Evolutionary conservation across 371 early-diverging fungal species (phyloP).

Genomic region (Mucor ambiguus): DNA sequence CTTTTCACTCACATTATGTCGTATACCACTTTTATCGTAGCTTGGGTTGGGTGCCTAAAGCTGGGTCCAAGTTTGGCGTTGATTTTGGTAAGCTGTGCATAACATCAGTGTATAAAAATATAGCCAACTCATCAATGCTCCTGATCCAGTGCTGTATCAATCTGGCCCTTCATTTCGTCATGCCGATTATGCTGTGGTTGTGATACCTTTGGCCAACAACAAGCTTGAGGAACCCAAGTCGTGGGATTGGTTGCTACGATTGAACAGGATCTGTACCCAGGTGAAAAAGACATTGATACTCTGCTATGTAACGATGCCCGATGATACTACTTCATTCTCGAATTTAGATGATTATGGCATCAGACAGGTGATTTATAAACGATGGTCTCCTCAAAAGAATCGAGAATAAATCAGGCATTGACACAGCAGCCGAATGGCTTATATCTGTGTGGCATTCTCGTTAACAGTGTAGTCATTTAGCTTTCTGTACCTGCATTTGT

Average conservation of each 20-base stretch:
- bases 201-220: constrained; percentile 23
- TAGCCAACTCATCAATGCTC: constrained; percentile 22
- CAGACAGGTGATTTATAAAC: constrained; percentile 52
- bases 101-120: neutral
- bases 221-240: constrained; percentile 21
- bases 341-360: constrained; percentile 39
- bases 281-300: constrained; percentile 63
- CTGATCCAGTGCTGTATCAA: constrained; percentile 31
- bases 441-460: too few relatives aligned
- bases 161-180: constrained; percentile 31
- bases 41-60: constrained; percentile 81
- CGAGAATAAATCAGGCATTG: constrained; percentile 31
- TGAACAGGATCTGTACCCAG: constrained; percentile 65
- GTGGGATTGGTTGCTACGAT: constrained; percentile 60
- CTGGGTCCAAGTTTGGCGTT: constrained; percentile 83
- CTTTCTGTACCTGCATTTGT: neutral
- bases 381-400: constrained; percentile 65
- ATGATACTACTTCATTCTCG: constrained; percentile 1
- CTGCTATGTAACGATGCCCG: constrained; percentile 56
- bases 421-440: neutral
- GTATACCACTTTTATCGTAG: constrained; percentile 85
- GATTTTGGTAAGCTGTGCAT: constrained; percentile 63
- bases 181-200: constrained; percentile 40
- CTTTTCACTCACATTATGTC: constrained; percentile 66
- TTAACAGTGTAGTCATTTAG: too few relatives aligned